Evolutionary conservation across 2,329 filamentous ascomycete genomes (phyloP).

Genomic region (Colletotrichum cuscutae): DNA sequence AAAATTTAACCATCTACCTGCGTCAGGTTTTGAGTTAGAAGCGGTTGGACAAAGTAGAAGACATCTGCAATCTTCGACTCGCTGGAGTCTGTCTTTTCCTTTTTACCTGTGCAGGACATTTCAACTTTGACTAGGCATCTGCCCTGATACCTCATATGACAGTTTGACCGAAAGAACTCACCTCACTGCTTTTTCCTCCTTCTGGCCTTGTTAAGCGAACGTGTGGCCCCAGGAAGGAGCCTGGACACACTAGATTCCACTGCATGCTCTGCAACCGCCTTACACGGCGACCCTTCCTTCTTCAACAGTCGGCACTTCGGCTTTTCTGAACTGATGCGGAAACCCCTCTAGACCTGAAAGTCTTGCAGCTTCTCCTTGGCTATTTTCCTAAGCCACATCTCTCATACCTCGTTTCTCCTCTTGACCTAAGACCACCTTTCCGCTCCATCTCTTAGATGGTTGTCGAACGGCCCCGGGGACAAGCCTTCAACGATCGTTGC

Average conservation of each 20-base stretch:
- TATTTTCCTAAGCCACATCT: no score
- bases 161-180: background rate
- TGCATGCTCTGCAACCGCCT: background rate
- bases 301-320: background rate
- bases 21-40: background rate
- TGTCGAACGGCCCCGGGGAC: background rate
- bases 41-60: background rate
- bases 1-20: no score
- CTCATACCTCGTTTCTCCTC: background rate
- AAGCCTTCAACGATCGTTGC: background rate
- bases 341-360: background rate
- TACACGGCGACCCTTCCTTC: background rate
- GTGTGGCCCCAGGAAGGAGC: background rate
- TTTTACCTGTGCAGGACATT: background rate
- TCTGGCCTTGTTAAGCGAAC: background rate
- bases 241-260: background rate
- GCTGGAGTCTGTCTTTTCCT: background rate
- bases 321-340: background rate
- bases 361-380: background rate
- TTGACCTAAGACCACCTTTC: background rate
- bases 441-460: constrained; percentile 8
- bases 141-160: background rate
- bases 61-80: background rate
- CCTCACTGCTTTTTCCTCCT: background rate
- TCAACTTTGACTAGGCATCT: background rate